These are phyloP conservation scores for Boletus rubroflammeus DNA, from an alignment of 768 basidiomycete species.

Conservation along the genomic window DNA sequence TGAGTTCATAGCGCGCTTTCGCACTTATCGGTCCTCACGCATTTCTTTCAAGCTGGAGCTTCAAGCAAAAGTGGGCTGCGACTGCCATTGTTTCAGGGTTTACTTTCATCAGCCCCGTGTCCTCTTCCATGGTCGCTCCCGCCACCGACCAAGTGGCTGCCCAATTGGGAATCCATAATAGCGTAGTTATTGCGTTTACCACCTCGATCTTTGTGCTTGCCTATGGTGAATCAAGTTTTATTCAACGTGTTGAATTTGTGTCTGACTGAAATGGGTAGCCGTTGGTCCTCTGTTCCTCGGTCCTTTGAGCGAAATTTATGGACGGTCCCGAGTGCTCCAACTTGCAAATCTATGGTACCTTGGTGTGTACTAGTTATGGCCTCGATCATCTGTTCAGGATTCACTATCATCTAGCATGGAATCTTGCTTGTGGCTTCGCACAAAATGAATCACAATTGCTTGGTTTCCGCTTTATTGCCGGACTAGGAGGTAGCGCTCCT, in stretches of 20 bases:
- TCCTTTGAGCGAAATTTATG: conserved; percentile 70
- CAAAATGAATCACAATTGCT: conserved; percentile 55
- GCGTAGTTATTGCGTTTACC: conserved; percentile 49
- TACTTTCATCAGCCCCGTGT: conserved; percentile 65
- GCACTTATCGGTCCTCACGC: not conserved
- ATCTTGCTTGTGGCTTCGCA: conserved; percentile 61
- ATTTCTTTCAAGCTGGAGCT: conserved; percentile 48
- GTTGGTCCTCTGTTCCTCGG: conserved; percentile 43
- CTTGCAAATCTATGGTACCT: conserved; percentile 63
- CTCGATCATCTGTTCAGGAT: not conserved
- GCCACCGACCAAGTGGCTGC: conserved; percentile 49
- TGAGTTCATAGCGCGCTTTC: conserved; percentile 19
- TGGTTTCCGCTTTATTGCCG: conserved; percentile 65
- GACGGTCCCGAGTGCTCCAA: conserved; percentile 60
- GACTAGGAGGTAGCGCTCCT: conserved; percentile 71
- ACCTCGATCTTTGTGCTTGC: conserved; percentile 59
- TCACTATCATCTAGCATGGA: conserved; percentile 46
- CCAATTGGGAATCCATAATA: conserved; percentile 53
- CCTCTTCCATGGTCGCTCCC: conserved; percentile 74
- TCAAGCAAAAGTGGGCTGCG: conserved; percentile 58
- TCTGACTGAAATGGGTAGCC: conserved; percentile 2
- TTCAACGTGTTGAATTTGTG: not conserved
- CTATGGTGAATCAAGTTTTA: conserved; percentile 42
- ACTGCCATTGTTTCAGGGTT: conserved; percentile 63
- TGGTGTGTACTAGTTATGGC: conserved; percentile 36